Evolutionary conservation across 805 yeast species (phyloP), one percentile per base, ranked within the genome.

Genomic region (Vanderwaltozyma verrucispora): DNA sequence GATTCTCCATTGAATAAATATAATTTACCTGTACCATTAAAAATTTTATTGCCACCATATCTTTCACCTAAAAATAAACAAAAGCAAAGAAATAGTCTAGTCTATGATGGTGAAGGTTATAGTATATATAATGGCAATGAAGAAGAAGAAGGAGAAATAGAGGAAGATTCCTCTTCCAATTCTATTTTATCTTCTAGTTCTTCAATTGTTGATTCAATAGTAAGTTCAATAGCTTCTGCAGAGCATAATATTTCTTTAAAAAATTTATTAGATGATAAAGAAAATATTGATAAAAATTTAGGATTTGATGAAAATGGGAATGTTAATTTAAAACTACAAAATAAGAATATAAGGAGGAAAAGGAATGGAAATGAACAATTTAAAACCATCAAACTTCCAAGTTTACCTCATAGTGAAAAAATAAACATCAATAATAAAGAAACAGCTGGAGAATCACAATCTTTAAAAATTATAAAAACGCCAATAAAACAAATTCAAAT

Each of bases 61-160:
- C 38, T 65, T 15, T 63, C 68, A 0, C 63, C 64, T 5, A 38
- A 42, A 28, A 63, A 63, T 42, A 59, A 51, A 41, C 16, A 42
- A 3, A 53, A 43, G 23, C 30, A 40, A 10, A 47, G 63, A 30
- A 36, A 40, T 3, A 55, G 60, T 18, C 44, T 64, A n/a, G 42
- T 65, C 1, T 65, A 49, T 43, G 64, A 64, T 39, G 70, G 70
- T 9, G 43, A 45, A 9, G 54, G 54, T 8, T 65, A 64, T 41
- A 63, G 62, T 26, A 50, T 56, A 7, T 53, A 40, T 28, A 36
- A 41, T 17, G 47, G 33, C 16, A 19, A 21, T 20, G n/a, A 23
- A 13, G 17, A 17, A 16, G 41, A 30, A 24, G 37, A 26, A 8
- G 11, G 12, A 28, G 37, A 42, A 4, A 19, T 30, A 7, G 3